Base-by-base conservation (phyloP, 176 grass and related monocot genomes). In the Eragrostis nindensis region DNA sequence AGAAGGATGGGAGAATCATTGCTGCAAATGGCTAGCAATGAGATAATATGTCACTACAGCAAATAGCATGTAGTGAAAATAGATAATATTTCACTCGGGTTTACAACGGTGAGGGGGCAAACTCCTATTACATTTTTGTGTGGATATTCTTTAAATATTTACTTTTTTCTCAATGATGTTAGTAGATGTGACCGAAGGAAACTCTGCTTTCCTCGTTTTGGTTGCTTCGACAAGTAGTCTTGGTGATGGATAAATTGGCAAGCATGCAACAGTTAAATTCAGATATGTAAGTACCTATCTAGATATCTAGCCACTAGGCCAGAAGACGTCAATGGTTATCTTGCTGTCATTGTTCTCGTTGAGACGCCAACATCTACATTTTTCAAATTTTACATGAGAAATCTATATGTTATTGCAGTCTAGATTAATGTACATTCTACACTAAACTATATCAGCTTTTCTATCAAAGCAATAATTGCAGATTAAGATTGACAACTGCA, bases 251-350 rank as follows among this genome's bases (percentile, higher is more conserved):
- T 81, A 73, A 78, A 82, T 61, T 73, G 18, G 66, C 78, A 90
- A 86, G 83, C 78, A 73, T 86, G 66, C n/a, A 41, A 82, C 59
- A 68, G 66, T 77, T 82, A 16, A 89, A 63, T 88, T 53, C 32
- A 45, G 36, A 70, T 64, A 64, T 71, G n/a, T 18, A 38, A 29
- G 36, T 74, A 68, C 60, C 81, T 80, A 70, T 61, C n/a, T n/a
- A n/a, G n/a, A n/a, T n/a, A n/a, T n/a, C 50, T 76, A 81, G 64
- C n/a, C 50, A 57, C 18, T 47, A 85, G 55, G 55, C 64, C 21
- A 64, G 68, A 56, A 81, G 8, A 74, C 24, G 74, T n/a, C 16
- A 71, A 80, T 62, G 53, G 53, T 5, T 83, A 24, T 13, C 25
- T 80, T 80, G 70, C 38, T 26, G 6, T 26, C 64, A 24, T 75